Base-by-base conservation (phyloP, 2,329 filamentous ascomycete genomes). In the Botrytis tulipae region DNA sequence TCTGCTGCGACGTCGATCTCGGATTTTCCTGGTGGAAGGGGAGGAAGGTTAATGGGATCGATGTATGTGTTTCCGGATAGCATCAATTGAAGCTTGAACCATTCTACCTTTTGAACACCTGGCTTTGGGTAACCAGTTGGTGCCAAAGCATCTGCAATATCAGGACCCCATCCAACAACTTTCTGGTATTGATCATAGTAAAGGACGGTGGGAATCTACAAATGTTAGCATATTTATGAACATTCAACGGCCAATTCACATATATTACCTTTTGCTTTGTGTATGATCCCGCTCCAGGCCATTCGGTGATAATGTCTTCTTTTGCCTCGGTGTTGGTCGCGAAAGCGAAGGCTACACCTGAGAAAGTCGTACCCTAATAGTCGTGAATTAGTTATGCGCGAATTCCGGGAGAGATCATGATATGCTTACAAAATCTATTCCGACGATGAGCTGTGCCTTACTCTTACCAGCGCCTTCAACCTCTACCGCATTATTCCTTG, bases 101-200 rank as follows among this genome's bases (percentile, higher is more conserved):
- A 99, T 85, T 98, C 96, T 37, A 98, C 95, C 86, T 98, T 98
- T 84, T 98, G 96, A 78, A 99, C 95, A 77, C 95, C 95, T 48
- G 93, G 93, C 86, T 98, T 98, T 78, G 96, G 96, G 83, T 98
- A 98, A 76, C 96, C 96, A 59, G 96, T 98, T 44, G 96, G 96
- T 71, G 96, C 95, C 77, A 98, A 89, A 76, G 96, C 96, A 84
- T 98, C 95, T 75, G 96, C 94, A 80, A 98, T 98, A 86, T 99
- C 96, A 73, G 95, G 95, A 76, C 96, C 96, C 96, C 96, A 99
- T 79, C 96, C 96, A n/a, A 98, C 96, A 67, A 99, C 96, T 84
- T 98, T 98, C 82, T 99, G 96, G 83, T 98, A 97, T 84, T 98
- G 95, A 82, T 99, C 96, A 82, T 99, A 99, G 86, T 99, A 99